Evolutionary conservation across 192 early-diverging fungal genomes (phyloP).

Genomic region (Coemansia sp.): DNA sequence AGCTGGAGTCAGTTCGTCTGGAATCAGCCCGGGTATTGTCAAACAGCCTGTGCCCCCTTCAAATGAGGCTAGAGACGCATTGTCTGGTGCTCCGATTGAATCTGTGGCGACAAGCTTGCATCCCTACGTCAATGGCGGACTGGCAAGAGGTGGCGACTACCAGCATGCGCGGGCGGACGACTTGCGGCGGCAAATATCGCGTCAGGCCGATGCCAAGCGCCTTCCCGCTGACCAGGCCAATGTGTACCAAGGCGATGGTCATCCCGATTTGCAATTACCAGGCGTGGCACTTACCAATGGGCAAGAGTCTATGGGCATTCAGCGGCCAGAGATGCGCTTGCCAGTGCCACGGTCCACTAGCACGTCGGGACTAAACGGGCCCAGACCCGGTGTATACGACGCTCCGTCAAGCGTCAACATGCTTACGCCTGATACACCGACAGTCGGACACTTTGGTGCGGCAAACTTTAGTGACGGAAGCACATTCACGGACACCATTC

Average conservation of each 20-base stretch:
- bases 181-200: slow-evolving; percentile 25
- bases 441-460: slow-evolving; percentile 2
- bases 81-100: neutral
- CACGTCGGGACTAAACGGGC: neutral
- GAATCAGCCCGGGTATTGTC: slow-evolving; percentile 1
- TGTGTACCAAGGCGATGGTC: neutral
- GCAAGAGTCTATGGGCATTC: neutral
- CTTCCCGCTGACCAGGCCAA: neutral
- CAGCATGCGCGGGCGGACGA: slow-evolving; percentile 3
- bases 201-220: neutral
- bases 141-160: neutral
- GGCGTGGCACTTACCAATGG: neutral
- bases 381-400: neutral
- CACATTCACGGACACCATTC: slow-evolving; percentile 9
- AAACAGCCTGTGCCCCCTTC: neutral
- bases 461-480: neutral
- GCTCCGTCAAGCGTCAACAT: slow-evolving; percentile 17
- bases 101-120: neutral
- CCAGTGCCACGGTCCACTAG: neutral
- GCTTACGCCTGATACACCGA: slow-evolving; percentile 42
- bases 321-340: neutral
- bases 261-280: neutral
- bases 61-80: neutral
- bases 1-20: slow-evolving; percentile 12
- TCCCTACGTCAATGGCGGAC: neutral